These are phyloP conservation scores for Kluyveromyces wickerhamii DNA, from an alignment of 805 yeast genomes.

Conservation along the genomic window DNA sequence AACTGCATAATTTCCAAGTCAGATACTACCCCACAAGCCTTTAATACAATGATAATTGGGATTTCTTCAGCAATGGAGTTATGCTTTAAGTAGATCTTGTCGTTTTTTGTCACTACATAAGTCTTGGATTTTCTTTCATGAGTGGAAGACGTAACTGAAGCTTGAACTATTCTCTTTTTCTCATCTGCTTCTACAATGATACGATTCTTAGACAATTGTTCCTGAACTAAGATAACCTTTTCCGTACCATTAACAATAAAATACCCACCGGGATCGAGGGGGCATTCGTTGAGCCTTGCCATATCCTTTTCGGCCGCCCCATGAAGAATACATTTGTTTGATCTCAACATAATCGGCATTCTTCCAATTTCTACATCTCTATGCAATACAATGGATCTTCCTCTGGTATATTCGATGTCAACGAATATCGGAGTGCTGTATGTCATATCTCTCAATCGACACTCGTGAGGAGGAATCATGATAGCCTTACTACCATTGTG, in stretches of 20 bases:
- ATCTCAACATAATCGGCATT: constrained; percentile 97
- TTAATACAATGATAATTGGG: constrained; percentile 85
- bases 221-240: constrained; percentile 93
- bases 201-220: constrained; percentile 93
- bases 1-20: constrained; percentile 90
- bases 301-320: constrained; percentile 73
- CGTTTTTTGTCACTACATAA: constrained; percentile 87
- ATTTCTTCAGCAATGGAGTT: constrained; percentile 93
- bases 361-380: constrained; percentile 90
- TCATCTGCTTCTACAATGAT: constrained; percentile 97
- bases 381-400: constrained; percentile 83
- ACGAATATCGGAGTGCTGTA: constrained; percentile 94
- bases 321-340: constrained; percentile 80
- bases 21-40: constrained; percentile 90
- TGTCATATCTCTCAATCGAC: constrained; percentile 87
- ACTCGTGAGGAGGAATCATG: constrained; percentile 83
- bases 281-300: constrained; percentile 91
- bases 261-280: constrained; percentile 97
- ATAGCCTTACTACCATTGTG: constrained; percentile 56
- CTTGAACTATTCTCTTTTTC: constrained; percentile 88
- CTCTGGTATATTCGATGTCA: constrained; percentile 95
- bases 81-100: constrained; percentile 83
- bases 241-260: constrained; percentile 97
- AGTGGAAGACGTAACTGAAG: constrained; percentile 95
- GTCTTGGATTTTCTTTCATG: constrained; percentile 98